These are phyloP conservation scores for Ambrosia trifida DNA, from an alignment of 129 eudicot species.

Conservation along the genomic window DNA sequence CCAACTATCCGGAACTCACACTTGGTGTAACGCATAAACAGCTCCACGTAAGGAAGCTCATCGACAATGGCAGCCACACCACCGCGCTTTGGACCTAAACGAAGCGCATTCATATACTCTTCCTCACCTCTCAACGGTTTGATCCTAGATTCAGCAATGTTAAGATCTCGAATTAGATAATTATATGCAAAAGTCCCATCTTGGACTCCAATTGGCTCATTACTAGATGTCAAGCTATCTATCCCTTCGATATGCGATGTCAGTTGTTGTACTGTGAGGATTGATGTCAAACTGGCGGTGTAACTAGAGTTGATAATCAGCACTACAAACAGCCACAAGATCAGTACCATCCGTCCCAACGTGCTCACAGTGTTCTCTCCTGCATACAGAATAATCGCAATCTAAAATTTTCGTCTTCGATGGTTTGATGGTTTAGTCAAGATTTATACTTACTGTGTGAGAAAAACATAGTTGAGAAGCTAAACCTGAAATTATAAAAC, in stretches of 20 bases:
- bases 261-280: conserved; percentile 81
- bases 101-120: conserved; percentile 55
- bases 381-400: conserved; percentile 21
- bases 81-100: conserved; percentile 60
- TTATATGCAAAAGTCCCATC: conserved; percentile 82
- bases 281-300: conserved; percentile 92
- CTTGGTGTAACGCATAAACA: conserved; percentile 61
- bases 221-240: conserved; percentile 57
- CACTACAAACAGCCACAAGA: conserved; percentile 83
- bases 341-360: conserved; percentile 76
- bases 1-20: conserved; percentile 71
- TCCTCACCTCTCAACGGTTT: conserved; percentile 54
- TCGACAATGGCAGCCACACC: conserved; percentile 87
- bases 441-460: conserved; percentile 78
- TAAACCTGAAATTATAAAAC: conserved; percentile 70
- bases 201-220: conserved; percentile 75
- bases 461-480: conserved; percentile 98
- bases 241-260: conserved; percentile 70
- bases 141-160: conserved; percentile 58
- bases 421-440: background rate
- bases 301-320: conserved; percentile 83
- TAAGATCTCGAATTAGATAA: conserved; percentile 57
- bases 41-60: conserved; percentile 82
- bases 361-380: conserved; percentile 90
- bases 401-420: background rate